These are phyloP conservation scores for Gymnopus androsaceus DNA, from an alignment of 1,284 basidiomycete species.

Conservation along the genomic window DNA sequence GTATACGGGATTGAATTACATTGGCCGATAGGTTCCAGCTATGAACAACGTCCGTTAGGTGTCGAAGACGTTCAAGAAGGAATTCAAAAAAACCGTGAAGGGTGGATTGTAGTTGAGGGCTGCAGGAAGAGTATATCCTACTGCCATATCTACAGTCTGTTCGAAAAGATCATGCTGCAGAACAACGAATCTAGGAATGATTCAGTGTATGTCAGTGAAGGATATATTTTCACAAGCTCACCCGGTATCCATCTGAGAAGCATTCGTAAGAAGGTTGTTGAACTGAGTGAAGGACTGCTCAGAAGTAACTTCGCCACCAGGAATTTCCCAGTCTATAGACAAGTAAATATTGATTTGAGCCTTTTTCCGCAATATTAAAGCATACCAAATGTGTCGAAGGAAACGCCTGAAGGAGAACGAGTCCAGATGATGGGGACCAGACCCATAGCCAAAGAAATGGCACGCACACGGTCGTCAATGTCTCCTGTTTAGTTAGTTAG, in stretches of 20 bases:
- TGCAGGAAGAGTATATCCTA: conserved; percentile 81
- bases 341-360: conserved; percentile 13
- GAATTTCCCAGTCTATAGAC: conserved; percentile 76
- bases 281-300: conserved; percentile 57
- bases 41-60: conserved; percentile 2
- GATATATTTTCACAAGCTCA: conserved; percentile 25
- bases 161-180: conserved; percentile 87
- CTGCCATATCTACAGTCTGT: conserved; percentile 85
- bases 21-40: conserved; percentile 69
- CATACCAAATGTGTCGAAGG: conserved; percentile 81
- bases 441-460: conserved; percentile 81
- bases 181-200: conserved; percentile 74
- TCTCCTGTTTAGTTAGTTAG: conserved; percentile 11
- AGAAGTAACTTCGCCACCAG: conserved; percentile 69
- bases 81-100: conserved; percentile 52
- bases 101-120: conserved; percentile 61
- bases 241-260: conserved; percentile 58
- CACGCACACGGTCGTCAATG: conserved; percentile 85
- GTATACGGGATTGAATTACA: conserved; percentile 55
- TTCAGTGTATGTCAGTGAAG: neutral
- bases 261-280: conserved; percentile 63
- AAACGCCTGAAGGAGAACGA: conserved; percentile 50
- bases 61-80: neutral
- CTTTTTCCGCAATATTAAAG: conserved; percentile 7
- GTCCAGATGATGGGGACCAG: conserved; percentile 84